phyloP scores from a whole-genome alignment of 2,329 filamentous ascomycete species.

The Meredithiella fracta region DNA sequence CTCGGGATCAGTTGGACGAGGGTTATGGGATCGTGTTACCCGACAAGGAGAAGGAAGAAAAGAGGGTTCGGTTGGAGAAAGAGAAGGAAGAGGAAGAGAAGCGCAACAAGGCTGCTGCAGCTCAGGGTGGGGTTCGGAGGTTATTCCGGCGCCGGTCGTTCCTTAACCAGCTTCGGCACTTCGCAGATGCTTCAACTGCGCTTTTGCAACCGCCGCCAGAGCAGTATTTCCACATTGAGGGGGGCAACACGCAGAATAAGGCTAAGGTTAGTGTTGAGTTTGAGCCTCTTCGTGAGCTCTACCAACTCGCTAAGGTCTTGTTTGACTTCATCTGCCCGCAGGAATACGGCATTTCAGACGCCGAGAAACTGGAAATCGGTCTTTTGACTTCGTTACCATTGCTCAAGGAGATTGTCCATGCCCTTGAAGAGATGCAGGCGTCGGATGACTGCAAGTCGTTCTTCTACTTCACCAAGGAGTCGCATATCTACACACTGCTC shows the following conservation, averaged over 20 bases:
- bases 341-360: constrained; percentile 90
- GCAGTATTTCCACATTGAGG: constrained; percentile 83
- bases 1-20: constrained; percentile 60
- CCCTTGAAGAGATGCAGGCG: constrained; percentile 92
- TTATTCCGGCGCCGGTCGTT: constrained; percentile 47
- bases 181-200: constrained; percentile 32
- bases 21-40: constrained; percentile 32
- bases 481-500: constrained; percentile 91
- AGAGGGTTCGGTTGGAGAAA: constrained; percentile 22
- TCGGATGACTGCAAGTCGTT: constrained; percentile 88
- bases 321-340: constrained; percentile 98
- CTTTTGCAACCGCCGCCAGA: constrained; percentile 28
- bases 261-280: constrained; percentile 72
- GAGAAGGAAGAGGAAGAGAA: constrained; percentile 25
- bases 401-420: constrained; percentile 89
- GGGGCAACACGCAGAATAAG: constrained; percentile 55
- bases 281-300: constrained; percentile 79
- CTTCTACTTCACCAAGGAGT: constrained; percentile 99
- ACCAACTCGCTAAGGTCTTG: constrained; percentile 80
- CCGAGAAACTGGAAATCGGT: constrained; percentile 96
- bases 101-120: constrained; percentile 17
- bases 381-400: constrained; percentile 83
- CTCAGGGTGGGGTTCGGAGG: constrained; percentile 23
- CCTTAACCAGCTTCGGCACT: constrained; percentile 35
- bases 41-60: constrained; percentile 20